These are phyloP conservation scores for Botrytis medusae DNA, from an alignment of 2,329 filamentous ascomycete species.

Conservation along the genomic window DNA sequence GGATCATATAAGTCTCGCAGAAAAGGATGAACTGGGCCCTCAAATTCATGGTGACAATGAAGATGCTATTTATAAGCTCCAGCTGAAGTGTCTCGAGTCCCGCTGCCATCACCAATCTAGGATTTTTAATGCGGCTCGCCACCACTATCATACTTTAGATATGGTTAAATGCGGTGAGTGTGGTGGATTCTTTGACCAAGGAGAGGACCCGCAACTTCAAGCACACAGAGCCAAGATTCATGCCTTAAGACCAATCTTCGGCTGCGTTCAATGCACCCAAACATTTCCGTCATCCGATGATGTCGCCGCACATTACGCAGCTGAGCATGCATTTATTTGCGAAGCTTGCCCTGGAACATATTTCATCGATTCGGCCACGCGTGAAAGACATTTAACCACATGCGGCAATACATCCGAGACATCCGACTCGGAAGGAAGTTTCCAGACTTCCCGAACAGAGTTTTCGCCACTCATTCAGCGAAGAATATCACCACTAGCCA, in stretches of 20 bases:
- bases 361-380: not conserved
- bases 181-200: not conserved
- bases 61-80: too few species aligned
- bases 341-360: not conserved
- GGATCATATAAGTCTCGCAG: not conserved
- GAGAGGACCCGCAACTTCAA: not conserved
- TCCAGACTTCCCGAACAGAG: not conserved
- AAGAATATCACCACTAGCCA: not conserved
- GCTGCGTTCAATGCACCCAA: not conserved
- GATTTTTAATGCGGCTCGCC: not conserved
- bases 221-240: not conserved
- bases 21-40: too few species aligned
- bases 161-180: constrained; percentile 1
- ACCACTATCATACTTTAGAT: not conserved
- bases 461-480: not conserved
- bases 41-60: too few species aligned
- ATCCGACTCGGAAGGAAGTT: constrained; percentile 7
- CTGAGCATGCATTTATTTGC: not conserved
- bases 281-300: not conserved
- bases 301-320: not conserved
- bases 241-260: not conserved
- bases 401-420: not conserved
- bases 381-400: not conserved
- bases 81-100: not conserved
- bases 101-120: not conserved